A percentile compares a stretch with the other conserved stretches of the same genome.
Conservation (phyloP, 2,329 filamentous ascomycete species). For the Cercospora brassicicola region DNA sequence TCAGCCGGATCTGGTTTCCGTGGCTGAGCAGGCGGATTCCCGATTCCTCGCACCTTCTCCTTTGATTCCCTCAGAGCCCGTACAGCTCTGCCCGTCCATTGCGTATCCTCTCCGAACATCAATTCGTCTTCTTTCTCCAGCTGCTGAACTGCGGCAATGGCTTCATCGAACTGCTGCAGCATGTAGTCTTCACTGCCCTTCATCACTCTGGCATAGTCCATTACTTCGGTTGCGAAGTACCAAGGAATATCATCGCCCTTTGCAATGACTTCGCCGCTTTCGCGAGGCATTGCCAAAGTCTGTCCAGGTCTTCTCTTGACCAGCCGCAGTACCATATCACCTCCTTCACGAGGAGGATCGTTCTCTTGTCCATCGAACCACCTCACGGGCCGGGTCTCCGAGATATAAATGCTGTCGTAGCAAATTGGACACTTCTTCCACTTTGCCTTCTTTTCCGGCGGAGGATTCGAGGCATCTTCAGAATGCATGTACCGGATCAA, state of each 20-base stretch:
- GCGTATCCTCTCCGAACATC: slow-evolving; percentile 87
- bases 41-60: slow-evolving; percentile 69
- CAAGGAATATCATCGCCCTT: slow-evolving; percentile 80
- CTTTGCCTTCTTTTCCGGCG: slow-evolving; percentile 66
- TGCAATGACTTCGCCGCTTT: slow-evolving; percentile 69
- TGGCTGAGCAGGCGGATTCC: slow-evolving; percentile 60
- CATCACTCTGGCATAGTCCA: slow-evolving; percentile 95
- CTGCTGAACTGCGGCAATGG: slow-evolving; percentile 69
- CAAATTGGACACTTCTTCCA: slow-evolving; percentile 98
- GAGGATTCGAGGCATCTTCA: slow-evolving; percentile 64
- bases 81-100: slow-evolving; percentile 86
- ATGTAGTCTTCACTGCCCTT: slow-evolving; percentile 91
- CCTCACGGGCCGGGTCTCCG: slow-evolving; percentile 82
- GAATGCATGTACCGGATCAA: slow-evolving; percentile 95
- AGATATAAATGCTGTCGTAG: slow-evolving; percentile 88
- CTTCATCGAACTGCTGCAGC: slow-evolving; percentile 72
- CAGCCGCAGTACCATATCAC: slow-evolving; percentile 84
- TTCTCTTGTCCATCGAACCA: slow-evolving; percentile 90
- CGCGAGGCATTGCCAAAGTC: slow-evolving; percentile 82
- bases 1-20: slow-evolving; percentile 47
- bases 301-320: slow-evolving; percentile 78
- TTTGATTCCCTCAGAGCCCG: slow-evolving; percentile 71
- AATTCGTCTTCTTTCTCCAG: slow-evolving; percentile 88
- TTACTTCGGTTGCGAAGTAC: slow-evolving; percentile 89
- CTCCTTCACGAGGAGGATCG: slow-evolving; percentile 74